These are phyloP conservation scores for Penicillium hordei DNA, from an alignment of 2,329 filamentous ascomycete genomes.

Conservation along the genomic window DNA sequence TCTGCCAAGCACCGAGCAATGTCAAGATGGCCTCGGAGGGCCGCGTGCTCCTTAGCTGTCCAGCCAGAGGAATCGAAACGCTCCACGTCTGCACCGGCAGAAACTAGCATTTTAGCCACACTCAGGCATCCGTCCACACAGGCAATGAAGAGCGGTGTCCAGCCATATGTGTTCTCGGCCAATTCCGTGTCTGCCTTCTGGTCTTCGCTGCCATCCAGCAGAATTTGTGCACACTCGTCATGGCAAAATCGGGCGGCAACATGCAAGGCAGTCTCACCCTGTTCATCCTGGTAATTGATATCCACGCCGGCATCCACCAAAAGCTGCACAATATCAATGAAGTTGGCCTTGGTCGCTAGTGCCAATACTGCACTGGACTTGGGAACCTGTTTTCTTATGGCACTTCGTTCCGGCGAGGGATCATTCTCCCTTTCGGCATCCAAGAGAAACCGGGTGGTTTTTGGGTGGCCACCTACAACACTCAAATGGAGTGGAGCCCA, in stretches of 20 bases:
- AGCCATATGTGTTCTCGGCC: conserved; percentile 79
- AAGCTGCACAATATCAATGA: conserved; percentile 77
- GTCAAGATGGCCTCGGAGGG: conserved; percentile 79
- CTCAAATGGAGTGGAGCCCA: conserved; percentile 88
- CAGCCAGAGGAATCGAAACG: conserved; percentile 83
- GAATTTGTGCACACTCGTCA: conserved; percentile 71
- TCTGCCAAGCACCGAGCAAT: conserved; percentile 70
- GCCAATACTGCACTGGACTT: conserved; percentile 86
- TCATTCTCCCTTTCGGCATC: conserved; percentile 77
- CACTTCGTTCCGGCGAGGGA: conserved; percentile 59
- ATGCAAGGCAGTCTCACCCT: conserved; percentile 88
- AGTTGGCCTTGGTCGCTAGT: conserved; percentile 85
- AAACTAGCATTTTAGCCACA: conserved; percentile 74
- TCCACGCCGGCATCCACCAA: conserved; percentile 88
- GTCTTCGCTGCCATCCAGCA: conserved; percentile 67
- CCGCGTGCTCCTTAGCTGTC: conserved; percentile 91
- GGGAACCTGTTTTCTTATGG: conserved; percentile 67
- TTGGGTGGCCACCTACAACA: conserved; percentile 84
- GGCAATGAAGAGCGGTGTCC: conserved; percentile 93
- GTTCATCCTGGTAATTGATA: conserved; percentile 88
- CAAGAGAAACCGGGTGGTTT: conserved; percentile 79
- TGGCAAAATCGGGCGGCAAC: conserved; percentile 88
- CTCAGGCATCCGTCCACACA: conserved; percentile 81
- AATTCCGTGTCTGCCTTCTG: conserved; percentile 77
- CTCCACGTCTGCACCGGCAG: conserved; percentile 73